Evolutionary conservation across 1,284 basidiomycete genomes (phyloP).

Genomic region (Wallemia hederae): DNA sequence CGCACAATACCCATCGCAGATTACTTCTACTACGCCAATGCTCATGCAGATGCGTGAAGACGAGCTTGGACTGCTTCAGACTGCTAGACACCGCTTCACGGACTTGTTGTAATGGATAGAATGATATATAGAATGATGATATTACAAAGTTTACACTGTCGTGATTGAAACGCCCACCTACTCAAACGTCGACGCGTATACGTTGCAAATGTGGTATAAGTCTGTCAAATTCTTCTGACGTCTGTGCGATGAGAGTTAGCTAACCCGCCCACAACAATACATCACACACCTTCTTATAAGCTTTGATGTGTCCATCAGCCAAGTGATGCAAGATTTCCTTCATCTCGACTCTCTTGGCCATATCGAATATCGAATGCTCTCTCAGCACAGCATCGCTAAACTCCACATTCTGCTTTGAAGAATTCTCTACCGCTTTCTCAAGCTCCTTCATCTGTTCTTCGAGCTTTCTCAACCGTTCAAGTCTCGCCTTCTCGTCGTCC

Average conservation of each 20-base stretch:
- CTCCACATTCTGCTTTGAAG: slow-evolving; percentile 79
- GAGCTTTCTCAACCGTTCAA: slow-evolving; percentile 71
- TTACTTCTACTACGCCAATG: background rate
- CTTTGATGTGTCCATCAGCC: slow-evolving; percentile 78
- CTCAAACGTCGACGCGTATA: slow-evolving; percentile 5
- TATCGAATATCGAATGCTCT: slow-evolving; percentile 69
- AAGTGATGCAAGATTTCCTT: slow-evolving; percentile 68
- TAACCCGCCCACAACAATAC: background rate
- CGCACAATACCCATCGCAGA: background rate
- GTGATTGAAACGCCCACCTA: background rate
- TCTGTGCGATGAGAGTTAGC: background rate
- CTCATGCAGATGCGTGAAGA: background rate
- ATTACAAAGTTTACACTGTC: too few relatives aligned
- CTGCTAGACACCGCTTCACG: background rate
- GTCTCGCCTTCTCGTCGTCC: slow-evolving; percentile 72
- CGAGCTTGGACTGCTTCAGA: background rate
- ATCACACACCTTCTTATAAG: slow-evolving; percentile 42
- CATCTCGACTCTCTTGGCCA: slow-evolving; percentile 75
- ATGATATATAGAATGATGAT: background rate
- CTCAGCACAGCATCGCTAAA: slow-evolving; percentile 79
- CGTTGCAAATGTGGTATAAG: slow-evolving; percentile 5
- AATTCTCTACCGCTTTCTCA: slow-evolving; percentile 77
- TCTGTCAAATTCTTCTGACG: slow-evolving; percentile 4
- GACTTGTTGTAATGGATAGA: background rate
- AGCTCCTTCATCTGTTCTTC: slow-evolving; percentile 88